Evolutionary conservation across 495 filamentous ascomycete genomes (phyloP).

Genomic region (Darksidea phi): DNA sequence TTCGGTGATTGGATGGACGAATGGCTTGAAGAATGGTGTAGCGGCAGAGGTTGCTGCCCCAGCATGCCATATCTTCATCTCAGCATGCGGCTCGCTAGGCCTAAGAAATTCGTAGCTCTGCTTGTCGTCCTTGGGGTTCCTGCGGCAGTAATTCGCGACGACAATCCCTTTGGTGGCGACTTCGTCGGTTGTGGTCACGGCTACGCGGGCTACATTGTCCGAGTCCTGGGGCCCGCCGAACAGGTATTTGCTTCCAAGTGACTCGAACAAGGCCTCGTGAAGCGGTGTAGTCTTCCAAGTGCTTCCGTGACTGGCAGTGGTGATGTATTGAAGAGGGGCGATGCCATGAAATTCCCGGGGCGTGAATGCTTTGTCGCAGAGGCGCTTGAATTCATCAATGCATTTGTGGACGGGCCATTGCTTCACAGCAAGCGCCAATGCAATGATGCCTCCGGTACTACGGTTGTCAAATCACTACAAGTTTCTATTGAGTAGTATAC

Average conservation of each 20-base stretch:
- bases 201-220: slow-evolving; percentile 42
- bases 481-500: not conserved
- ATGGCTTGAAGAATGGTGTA: slow-evolving; percentile 50
- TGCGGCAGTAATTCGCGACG: slow-evolving; percentile 52
- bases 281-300: slow-evolving; percentile 48
- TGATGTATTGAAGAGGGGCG: slow-evolving; percentile 35
- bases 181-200: slow-evolving; percentile 46
- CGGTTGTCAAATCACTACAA: not conserved
- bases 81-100: slow-evolving; percentile 42
- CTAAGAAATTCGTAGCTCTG: slow-evolving; percentile 45
- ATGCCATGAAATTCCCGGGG: slow-evolving; percentile 42
- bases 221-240: slow-evolving; percentile 45
- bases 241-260: slow-evolving; percentile 41
- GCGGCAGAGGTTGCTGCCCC: slow-evolving; percentile 51
- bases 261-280: slow-evolving; percentile 38
- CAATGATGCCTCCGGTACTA: slow-evolving; percentile 57
- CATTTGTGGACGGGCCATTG: slow-evolving; percentile 47
- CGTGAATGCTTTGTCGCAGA: slow-evolving; percentile 47
- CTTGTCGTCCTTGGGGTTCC: slow-evolving; percentile 15
- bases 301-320: slow-evolving; percentile 42
- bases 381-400: slow-evolving; percentile 44
- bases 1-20: slow-evolving; percentile 38
- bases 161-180: slow-evolving; percentile 40
- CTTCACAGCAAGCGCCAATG: slow-evolving; percentile 53
- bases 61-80: slow-evolving; percentile 50